Evolutionary conservation across 192 early-diverging fungal species (phyloP), one percentile per base, ranked within the genome.

Genomic region (Paraglomus brasilianum): DNA sequence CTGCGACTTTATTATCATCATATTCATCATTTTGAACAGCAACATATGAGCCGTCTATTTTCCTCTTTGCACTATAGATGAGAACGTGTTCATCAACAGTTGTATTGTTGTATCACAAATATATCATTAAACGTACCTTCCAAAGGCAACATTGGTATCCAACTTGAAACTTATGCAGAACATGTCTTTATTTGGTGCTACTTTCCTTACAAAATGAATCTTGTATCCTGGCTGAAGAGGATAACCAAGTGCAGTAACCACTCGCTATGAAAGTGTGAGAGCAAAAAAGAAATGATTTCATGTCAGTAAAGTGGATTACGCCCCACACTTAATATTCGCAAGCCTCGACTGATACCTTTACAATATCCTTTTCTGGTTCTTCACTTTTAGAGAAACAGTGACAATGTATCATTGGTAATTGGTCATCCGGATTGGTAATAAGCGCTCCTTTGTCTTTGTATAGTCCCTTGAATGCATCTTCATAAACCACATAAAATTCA

Each of bases 141-240:
- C 70, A 80, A 83, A 98, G 5, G 94, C 94, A 19, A 97, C 87
- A 52, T 82, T 87, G 15, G 82, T 75, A 15, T 91, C 90, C 53
- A 99, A 75, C 10, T 75, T 75, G 71, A 99, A 92, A 11, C 91
- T 91, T 47, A 98, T 78, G 71, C 98, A 99, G 70, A 93, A 88
- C 98, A 99, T 99, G 38, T 99, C 94, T 82, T 99, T 99, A 56
- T 94, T 95, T 2, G 98, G 98, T 1, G 98, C 95, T 2, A 99
- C 98, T 51, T 91, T 90, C 22, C 98, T 89, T 1, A 99, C 98
- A 74, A 85, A 89, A 72, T 92, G 88, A 5, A 95, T 78, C 7
- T 77, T 74, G 60, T 24, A 69, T 39, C 19, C 17, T 30, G 48
- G 42, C 30, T 83, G 76, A 42, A 82, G 69, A 4, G 84, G 73